phyloP scores from a whole-genome alignment of 2,329 filamentous ascomycete species.

The Diaporthe sp. region DNA sequence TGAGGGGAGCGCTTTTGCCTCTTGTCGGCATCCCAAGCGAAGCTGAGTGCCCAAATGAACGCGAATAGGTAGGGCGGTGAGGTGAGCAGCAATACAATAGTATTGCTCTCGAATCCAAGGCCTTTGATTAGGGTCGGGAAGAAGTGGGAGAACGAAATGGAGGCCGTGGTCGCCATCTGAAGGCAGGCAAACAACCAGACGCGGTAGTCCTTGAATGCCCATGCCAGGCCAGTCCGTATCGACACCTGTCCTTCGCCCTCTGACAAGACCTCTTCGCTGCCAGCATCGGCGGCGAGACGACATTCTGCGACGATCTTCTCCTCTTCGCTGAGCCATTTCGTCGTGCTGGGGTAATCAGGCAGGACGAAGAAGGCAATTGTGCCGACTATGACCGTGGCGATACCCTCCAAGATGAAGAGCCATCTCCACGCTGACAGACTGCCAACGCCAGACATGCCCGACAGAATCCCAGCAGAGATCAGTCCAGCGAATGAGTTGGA shows the following conservation, averaged over 20 bases:
- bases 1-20: conserved; percentile 1
- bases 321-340: not conserved
- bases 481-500: conserved; percentile 61
- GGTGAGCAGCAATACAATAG: conserved; percentile 55
- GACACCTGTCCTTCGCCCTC: conserved; percentile 48
- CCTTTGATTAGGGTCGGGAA: conserved; percentile 46
- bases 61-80: conserved; percentile 55
- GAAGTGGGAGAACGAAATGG: conserved; percentile 46
- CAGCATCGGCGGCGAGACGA: not conserved
- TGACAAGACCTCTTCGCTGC: conserved; percentile 35
- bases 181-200: conserved; percentile 48
- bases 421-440: conserved; percentile 63
- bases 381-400: conserved; percentile 54
- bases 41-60: conserved; percentile 5
- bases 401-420: conserved; percentile 60
- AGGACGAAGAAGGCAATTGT: conserved; percentile 47
- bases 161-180: conserved; percentile 51
- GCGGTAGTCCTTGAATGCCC: conserved; percentile 48
- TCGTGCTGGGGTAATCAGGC: conserved; percentile 46
- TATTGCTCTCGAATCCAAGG: conserved; percentile 45
- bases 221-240: conserved; percentile 40
- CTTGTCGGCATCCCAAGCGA: conserved; percentile 12
- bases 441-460: conserved; percentile 42
- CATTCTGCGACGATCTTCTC: conserved; percentile 3
- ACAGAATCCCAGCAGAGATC: conserved; percentile 60